Conservation (phyloP, 83 land plant species). For the Thuja plicata region DNA sequence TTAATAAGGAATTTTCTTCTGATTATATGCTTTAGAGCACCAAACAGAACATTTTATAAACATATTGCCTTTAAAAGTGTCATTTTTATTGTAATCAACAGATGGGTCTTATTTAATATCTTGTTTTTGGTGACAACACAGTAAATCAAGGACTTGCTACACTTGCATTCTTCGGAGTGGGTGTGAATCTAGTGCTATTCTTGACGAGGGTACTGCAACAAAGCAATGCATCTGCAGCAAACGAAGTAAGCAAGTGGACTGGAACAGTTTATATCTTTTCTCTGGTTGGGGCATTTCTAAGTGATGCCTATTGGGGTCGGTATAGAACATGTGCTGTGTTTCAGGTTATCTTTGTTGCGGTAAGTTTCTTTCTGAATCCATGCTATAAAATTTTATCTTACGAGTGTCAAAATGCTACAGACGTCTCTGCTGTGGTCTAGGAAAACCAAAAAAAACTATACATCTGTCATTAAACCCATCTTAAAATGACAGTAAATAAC, state of each 20-base stretch:
- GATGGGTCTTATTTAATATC: background rate
- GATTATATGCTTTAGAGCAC: background rate
- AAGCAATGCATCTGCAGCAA: conserved; percentile 68
- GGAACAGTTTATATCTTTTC: conserved; percentile 76
- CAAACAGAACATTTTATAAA: background rate
- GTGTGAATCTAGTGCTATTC: conserved; percentile 76
- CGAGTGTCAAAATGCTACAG: background rate
- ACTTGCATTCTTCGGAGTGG: conserved; percentile 82
- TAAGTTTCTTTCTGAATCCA: conserved; percentile 21
- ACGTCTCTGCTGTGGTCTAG: background rate
- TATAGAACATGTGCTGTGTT: conserved; percentile 68
- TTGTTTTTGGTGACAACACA: background rate
- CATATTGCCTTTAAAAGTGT: background rate
- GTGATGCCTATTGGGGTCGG: conserved; percentile 84
- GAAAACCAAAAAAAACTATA: background rate
- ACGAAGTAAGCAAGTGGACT: conserved; percentile 84
- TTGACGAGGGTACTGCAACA: conserved; percentile 62
- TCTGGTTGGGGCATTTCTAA: conserved; percentile 77
- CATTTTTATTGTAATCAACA: conserved; percentile 17
- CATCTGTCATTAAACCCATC: background rate
- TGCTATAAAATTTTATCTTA: background rate
- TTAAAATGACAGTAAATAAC: background rate
- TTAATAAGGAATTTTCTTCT: background rate
- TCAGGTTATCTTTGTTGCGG: conserved; percentile 58
- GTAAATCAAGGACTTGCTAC: conserved; percentile 61